Evolutionary conservation across 2,329 filamentous ascomycete species (phyloP).

Genomic region (Colletotrichum shisoi): DNA sequence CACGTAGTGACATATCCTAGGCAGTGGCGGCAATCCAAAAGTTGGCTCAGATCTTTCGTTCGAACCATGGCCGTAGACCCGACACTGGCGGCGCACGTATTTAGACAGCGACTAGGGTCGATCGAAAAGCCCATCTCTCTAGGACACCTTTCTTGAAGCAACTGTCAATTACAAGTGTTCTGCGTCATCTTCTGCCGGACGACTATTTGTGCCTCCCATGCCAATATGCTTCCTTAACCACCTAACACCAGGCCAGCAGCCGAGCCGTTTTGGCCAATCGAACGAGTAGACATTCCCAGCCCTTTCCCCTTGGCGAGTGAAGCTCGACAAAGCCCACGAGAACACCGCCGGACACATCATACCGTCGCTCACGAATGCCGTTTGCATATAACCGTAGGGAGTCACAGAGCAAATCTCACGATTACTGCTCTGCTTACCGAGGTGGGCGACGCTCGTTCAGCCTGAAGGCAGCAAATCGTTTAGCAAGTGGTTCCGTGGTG

Average conservation of each 20-base stretch:
- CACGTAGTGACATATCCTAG: no score
- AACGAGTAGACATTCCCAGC: slow-evolving; percentile 12
- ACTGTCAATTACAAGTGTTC: neutral
- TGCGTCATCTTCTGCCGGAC: neutral
- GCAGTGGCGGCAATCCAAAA: no score
- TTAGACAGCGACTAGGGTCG: neutral
- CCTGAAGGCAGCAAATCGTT: slow-evolving; percentile 72
- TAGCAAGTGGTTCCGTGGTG: slow-evolving; percentile 65
- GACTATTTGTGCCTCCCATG: slow-evolving; percentile 13
- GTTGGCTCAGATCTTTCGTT: no score
- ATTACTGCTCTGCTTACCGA: slow-evolving; percentile 22
- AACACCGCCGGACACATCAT: neutral
- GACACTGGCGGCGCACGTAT: neutral
- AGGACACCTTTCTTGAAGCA: slow-evolving; percentile 6
- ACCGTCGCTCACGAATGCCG: slow-evolving; percentile 8
- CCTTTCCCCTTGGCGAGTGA: neutral
- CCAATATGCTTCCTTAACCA: slow-evolving; percentile 23
- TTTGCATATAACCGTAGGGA: slow-evolving; percentile 2
- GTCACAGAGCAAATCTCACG: slow-evolving; percentile 11
- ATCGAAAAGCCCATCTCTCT: neutral
- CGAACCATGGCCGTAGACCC: neutral
- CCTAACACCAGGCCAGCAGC: slow-evolving; percentile 9
- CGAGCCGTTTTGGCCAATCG: slow-evolving; percentile 4
- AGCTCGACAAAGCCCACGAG: neutral
- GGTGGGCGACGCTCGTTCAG: slow-evolving; percentile 56